These are phyloP conservation scores for Chlamydomonas schloesseri DNA, from an alignment of 139 green algal genomes.

Conservation along the genomic window DNA sequence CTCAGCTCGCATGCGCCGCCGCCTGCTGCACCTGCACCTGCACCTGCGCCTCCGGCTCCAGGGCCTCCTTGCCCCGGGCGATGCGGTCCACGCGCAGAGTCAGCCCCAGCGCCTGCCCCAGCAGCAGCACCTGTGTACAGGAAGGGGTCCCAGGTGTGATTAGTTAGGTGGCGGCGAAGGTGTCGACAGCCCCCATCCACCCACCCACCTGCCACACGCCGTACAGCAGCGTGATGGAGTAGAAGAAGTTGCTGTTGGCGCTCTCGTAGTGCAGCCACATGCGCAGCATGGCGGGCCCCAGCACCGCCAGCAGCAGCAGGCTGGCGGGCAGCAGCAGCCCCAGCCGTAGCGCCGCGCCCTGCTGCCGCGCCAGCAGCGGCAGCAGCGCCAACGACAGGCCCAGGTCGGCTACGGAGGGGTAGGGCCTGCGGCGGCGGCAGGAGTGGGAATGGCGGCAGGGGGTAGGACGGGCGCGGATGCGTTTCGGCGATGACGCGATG, in stretches of 20 bases:
- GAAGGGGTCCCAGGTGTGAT: too few species aligned
- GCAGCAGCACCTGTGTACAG: background rate
- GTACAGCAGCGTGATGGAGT: constrained; percentile 81
- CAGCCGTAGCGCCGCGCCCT: constrained; percentile 26
- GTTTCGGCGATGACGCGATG: too few species aligned
- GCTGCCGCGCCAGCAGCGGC: constrained; percentile 53
- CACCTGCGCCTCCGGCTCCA: too few species aligned
- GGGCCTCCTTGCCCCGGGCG: background rate
- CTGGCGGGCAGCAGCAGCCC: constrained; percentile 66
- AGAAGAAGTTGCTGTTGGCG: constrained; percentile 90
- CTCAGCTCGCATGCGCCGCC: too few species aligned
- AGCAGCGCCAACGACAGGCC: constrained; percentile 70
- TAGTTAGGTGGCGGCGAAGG: too few species aligned
- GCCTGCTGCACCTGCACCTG: too few species aligned
- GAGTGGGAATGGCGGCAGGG: constrained; percentile 45
- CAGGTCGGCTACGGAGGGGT: constrained; percentile 71
- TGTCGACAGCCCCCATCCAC: too few species aligned
- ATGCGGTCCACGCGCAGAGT: constrained; percentile 15
- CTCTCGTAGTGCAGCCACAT: constrained; percentile 79
- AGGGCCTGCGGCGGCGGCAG: constrained; percentile 81
- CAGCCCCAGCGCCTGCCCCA: background rate
- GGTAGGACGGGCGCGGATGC: too few species aligned
- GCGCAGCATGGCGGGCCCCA: constrained; percentile 74
- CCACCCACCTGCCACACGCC: constrained; percentile 67
- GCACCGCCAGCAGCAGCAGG: constrained; percentile 69